Evolutionary conservation across 768 basidiomycete species (phyloP).

Genomic region (Trametes maxima): DNA sequence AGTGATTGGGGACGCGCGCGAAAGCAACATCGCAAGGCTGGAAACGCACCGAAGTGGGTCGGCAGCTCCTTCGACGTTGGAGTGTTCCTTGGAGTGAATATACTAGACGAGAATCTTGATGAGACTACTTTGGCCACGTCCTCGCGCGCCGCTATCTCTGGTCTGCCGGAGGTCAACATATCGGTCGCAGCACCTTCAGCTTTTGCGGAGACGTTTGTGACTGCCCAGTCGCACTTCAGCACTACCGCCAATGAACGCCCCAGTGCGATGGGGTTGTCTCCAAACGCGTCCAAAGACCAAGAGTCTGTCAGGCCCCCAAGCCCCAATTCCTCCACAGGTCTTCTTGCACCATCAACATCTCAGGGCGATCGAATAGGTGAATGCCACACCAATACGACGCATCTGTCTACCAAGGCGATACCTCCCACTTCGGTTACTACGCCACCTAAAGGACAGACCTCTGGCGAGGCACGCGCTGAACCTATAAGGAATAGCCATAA

Average conservation of each 20-base stretch:
- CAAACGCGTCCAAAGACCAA: slow-evolving; percentile 3
- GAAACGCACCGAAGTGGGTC: slow-evolving; percentile 50
- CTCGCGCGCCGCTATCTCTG: not conserved
- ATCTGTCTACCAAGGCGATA: slow-evolving; percentile 10
- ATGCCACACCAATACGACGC: not conserved
- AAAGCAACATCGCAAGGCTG: slow-evolving; percentile 36
- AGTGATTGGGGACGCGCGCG: slow-evolving; percentile 62
- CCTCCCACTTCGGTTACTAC: not conserved
- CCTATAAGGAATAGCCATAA: slow-evolving; percentile 9
- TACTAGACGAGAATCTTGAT: slow-evolving; percentile 43
- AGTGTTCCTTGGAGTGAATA: slow-evolving; percentile 68
- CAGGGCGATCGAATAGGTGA: not conserved
- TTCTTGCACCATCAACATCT: slow-evolving; percentile 5
- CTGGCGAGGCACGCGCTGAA: not conserved
- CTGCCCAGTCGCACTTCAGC: slow-evolving; percentile 27
- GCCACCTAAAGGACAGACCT: not conserved
- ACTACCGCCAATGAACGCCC: not conserved
- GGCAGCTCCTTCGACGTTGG: slow-evolving; percentile 81
- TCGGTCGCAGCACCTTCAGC: slow-evolving; percentile 12
- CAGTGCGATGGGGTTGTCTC: not conserved
- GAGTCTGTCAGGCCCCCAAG: not conserved
- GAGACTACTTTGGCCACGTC: not conserved
- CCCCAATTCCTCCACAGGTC: slow-evolving; percentile 21
- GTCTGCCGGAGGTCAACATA: not conserved
- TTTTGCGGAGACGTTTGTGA: slow-evolving; percentile 33